Base-by-base conservation (phyloP, 345 rosid genomes). In the Arabidopsis arenosa region DNA sequence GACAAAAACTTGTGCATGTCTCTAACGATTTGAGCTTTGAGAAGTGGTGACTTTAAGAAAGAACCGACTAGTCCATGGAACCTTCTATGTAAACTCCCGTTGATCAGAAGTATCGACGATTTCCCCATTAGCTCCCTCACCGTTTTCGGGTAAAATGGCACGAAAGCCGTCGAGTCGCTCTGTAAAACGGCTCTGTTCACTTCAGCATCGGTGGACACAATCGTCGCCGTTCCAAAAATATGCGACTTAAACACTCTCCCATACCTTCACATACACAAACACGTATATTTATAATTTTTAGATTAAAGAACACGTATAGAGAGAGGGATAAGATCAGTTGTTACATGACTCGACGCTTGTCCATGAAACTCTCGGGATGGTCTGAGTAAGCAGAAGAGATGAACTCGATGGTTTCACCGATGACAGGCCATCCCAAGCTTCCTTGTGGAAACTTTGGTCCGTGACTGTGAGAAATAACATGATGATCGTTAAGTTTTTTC, bases 181-280 rank as follows among this genome's bases (percentile, higher is more conserved):
- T 90, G 99, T 9, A 96, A 87, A 67, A 96, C 89, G 41, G 86
- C 70, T 74, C 80, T 88, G 81, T 86, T 96, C 79, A 96, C 93
- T 76, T 89, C 97, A 72, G 90, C 91, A 79, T 96, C 99, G 62
- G 96, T 93, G 36, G 99, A 95, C 14, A 96, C 90, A 2, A 96
- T 87, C 2, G 93, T 88, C 13, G 88, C 88, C 44, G 85, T 86
- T 17, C 99, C 98, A 82, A 92, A 96, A 68, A 96, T 86, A 80
- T 96, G 99, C 8, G 99, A 90, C 88, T 88, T 96, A 76, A 96
- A 96, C 85, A 96, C 97, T 80, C 88, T 91, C 39, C 99, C 99
- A 49, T 89, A 88, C 84, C 98, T 93, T 10, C 11, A 60, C 36
- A 7, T 23, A 39, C 39, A 66, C 56, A 54, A 9, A 36, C n/a